Base-by-base conservation (phyloP, 345 rosid genomes). In the Lenwebbia sp. region DNA sequence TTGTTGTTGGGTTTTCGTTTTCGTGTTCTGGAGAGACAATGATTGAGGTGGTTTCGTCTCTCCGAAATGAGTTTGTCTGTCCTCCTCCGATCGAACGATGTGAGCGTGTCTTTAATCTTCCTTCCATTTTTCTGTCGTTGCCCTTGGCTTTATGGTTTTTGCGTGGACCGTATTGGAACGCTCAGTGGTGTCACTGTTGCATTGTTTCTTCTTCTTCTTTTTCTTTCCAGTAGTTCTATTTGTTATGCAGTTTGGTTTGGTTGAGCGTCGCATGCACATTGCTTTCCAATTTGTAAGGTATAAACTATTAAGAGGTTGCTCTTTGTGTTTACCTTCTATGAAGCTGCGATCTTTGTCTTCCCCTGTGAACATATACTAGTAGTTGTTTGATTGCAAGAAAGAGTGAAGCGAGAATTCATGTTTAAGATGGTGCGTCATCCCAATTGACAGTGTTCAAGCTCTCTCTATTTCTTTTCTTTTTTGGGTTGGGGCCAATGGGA, bases 131-230 rank as follows among this genome's bases (percentile, higher is more conserved):
- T 85, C 76, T 76, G n/a, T 54, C 54, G 51, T 60, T 90, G 41
- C 53, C 28, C 41, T 44, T 28, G 57, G 62, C 54, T 88, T 84
- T 28, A 75, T 23, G 33, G 6, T 83, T 75, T 33, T 62, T 75
- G 86, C 85, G 57, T n/a, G 60, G 89, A 85, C 83, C 88, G 88
- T 84, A 78, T 84, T 83, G 85, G 86, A 57, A 57, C 40, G 23
- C 82, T 88, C 65, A 47, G 19, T 14, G 85, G 86, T 44, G 85
- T 83, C 88, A 91, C 95, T 92, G 92, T 91, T 93, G 88, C 91
- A 93, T 93, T 90, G 86, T 85, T 88, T 74, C 5, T 37, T 5
- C 78, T 87, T 84, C 13, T 10, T 28, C 82, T 44, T 0, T 1
- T 65, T 65, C 40, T 33, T 9, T 19, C 6, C 47, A 19, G 47